Conservation (phyloP, 2,329 filamentous ascomycete genomes). For the Stagonosporopsis chrysanthemi region DNA sequence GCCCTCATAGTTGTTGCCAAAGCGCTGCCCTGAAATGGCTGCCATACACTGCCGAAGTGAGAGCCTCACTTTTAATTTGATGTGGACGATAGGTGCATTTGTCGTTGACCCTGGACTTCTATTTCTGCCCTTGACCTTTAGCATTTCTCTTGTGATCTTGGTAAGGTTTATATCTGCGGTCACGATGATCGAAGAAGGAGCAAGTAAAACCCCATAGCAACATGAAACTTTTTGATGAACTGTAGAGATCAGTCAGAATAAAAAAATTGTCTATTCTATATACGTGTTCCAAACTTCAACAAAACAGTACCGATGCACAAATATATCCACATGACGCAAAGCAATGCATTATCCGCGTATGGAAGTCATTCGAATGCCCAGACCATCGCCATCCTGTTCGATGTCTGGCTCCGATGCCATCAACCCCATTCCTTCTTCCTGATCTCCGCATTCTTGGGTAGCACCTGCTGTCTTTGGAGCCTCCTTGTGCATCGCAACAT, state of each 20-base stretch:
- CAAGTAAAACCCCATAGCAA: background rate
- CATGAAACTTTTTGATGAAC: background rate
- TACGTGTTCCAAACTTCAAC: background rate
- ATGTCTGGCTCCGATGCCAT: slow-evolving; percentile 31
- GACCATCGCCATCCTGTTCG: slow-evolving; percentile 24
- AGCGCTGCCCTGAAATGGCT: no score
- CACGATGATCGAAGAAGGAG: no score
- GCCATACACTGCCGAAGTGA: no score
- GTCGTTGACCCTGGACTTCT: no score
- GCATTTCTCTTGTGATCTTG: no score
- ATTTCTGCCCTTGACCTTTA: no score
- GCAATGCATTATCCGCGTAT: background rate
- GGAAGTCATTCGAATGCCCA: slow-evolving; percentile 3
- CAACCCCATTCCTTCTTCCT: slow-evolving; percentile 46
- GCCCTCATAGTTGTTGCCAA: no score
- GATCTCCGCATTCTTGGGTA: slow-evolving; percentile 20
- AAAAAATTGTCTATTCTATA: background rate
- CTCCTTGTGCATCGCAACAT: slow-evolving; percentile 66
- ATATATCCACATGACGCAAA: background rate
- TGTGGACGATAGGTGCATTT: no score
- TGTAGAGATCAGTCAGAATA: background rate
- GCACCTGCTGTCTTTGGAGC: slow-evolving; percentile 31
- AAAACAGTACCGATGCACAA: background rate
- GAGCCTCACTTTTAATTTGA: no score
- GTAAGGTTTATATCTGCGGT: no score